These are phyloP conservation scores for Apiospora sp. DNA, from an alignment of 2,329 filamentous ascomycete species.

Conservation along the genomic window DNA sequence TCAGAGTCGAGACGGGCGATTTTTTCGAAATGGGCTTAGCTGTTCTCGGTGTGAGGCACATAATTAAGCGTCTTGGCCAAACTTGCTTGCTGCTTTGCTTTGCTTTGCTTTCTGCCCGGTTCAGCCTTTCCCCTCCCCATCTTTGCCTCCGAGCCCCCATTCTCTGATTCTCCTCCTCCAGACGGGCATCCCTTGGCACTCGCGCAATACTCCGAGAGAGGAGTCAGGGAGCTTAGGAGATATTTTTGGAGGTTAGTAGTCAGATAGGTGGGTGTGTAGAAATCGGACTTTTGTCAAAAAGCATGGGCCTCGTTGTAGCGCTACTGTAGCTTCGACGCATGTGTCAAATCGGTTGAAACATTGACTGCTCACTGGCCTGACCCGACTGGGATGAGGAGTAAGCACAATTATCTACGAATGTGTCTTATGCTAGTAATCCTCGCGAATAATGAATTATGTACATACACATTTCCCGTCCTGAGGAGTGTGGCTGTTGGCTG, in stretches of 20 bases:
- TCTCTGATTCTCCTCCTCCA: slow-evolving; percentile 4
- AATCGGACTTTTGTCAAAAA: background rate
- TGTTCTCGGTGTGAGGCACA: slow-evolving; percentile 25
- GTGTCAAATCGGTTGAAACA: no score
- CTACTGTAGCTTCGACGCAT: no score
- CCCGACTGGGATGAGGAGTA: background rate
- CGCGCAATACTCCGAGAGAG: slow-evolving; percentile 2
- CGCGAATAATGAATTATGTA: no score
- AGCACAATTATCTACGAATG: no score
- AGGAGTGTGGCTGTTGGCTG: slow-evolving; percentile 7
- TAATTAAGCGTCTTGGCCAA: slow-evolving; percentile 14
- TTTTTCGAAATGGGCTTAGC: slow-evolving; percentile 18
- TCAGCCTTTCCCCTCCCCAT: background rate
- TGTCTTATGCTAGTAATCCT: no score
- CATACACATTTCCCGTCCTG: no score
- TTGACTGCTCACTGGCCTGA: background rate
- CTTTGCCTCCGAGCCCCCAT: background rate
- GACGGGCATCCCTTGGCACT: slow-evolving; percentile 3
- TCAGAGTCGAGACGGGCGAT: slow-evolving; percentile 22
- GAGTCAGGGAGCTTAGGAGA: background rate
- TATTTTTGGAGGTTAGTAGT: background rate
- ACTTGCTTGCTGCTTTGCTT: background rate
- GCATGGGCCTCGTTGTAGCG: background rate
- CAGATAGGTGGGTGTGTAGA: no score
- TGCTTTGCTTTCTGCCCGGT: background rate